Conservation (phyloP, 2,329 filamentous ascomycete genomes). For the Penicillium vulpinum region DNA sequence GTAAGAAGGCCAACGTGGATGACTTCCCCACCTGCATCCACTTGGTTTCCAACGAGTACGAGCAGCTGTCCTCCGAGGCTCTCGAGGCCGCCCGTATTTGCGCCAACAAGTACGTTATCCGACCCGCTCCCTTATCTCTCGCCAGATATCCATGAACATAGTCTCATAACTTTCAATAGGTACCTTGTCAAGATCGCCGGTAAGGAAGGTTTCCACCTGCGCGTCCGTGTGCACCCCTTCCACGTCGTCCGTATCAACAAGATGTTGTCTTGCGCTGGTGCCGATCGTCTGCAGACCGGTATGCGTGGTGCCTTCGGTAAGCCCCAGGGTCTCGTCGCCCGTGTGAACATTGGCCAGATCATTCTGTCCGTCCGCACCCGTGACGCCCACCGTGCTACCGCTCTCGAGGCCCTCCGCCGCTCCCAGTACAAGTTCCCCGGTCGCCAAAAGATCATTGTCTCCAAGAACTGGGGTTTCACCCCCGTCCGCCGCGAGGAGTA, state of each 20-base stretch:
- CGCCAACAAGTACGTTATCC: slow-evolving; percentile 86
- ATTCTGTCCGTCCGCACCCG: slow-evolving; percentile 95
- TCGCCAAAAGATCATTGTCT: slow-evolving; percentile 99
- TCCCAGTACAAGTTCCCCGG: slow-evolving; percentile 99
- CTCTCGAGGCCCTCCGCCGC: slow-evolving; percentile 97
- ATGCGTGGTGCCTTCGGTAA: slow-evolving; percentile 99
- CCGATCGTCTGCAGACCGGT: slow-evolving; percentile 99
- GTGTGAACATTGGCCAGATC: slow-evolving; percentile 99
- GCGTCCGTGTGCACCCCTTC: slow-evolving; percentile 90
- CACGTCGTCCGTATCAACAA: slow-evolving; percentile 99
- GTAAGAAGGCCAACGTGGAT: slow-evolving; percentile 98
- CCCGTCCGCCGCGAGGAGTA: slow-evolving; percentile 97
- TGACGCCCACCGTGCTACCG: slow-evolving; percentile 86
- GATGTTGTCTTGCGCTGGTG: slow-evolving; percentile 99
- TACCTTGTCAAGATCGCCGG: slow-evolving; percentile 69
- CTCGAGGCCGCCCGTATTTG: slow-evolving; percentile 99
- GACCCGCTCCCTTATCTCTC: neutral
- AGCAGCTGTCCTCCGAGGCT: slow-evolving; percentile 99
- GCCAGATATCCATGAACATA: neutral
- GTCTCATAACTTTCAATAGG: slow-evolving; percentile 36
- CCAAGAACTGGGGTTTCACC: slow-evolving; percentile 99
- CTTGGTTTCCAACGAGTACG: slow-evolving; percentile 99
- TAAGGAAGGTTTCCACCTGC: slow-evolving; percentile 72
- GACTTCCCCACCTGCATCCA: slow-evolving; percentile 99
- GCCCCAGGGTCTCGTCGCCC: slow-evolving; percentile 97